These are phyloP conservation scores for Leishmania tropica DNA, from an alignment of 208 protist genomes.

Conservation along the genomic window DNA sequence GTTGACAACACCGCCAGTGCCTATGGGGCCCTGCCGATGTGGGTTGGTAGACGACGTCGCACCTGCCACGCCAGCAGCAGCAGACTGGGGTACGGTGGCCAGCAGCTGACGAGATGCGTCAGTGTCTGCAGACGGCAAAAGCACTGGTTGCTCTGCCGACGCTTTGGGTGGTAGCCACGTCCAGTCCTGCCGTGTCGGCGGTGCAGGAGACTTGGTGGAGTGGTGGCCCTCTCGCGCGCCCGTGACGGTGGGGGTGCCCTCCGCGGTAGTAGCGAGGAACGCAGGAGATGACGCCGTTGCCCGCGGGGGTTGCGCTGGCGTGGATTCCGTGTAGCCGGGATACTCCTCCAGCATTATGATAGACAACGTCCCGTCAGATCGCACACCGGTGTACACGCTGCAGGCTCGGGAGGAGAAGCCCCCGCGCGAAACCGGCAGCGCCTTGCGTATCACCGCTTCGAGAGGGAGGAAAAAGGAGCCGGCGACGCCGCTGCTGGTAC, in stretches of 20 bases:
- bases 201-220: not conserved
- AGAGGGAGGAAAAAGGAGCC: not conserved
- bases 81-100: not conserved
- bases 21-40: not conserved
- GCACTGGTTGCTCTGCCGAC: not conserved
- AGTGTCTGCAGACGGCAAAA: not conserved
- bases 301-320: not conserved
- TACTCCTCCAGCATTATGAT: slow-evolving; percentile 24
- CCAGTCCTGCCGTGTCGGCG: not conserved
- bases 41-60: not conserved
- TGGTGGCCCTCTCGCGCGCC: not conserved
- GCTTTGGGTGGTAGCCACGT: not conserved
- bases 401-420: slow-evolving; percentile 17
- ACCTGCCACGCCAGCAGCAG: not conserved
- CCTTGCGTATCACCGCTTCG: slow-evolving; percentile 12
- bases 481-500: not conserved
- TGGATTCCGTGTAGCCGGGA: slow-evolving; percentile 1
- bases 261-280: not conserved
- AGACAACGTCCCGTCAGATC: slow-evolving; percentile 15
- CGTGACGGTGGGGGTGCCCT: not conserved
- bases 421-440: slow-evolving; percentile 16
- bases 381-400: slow-evolving; percentile 22
- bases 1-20: not conserved
- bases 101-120: not conserved
- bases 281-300: not conserved